phyloP scores from a whole-genome alignment of 2,329 filamentous ascomycete genomes.

The Colletotrichum lindemuthianum region DNA sequence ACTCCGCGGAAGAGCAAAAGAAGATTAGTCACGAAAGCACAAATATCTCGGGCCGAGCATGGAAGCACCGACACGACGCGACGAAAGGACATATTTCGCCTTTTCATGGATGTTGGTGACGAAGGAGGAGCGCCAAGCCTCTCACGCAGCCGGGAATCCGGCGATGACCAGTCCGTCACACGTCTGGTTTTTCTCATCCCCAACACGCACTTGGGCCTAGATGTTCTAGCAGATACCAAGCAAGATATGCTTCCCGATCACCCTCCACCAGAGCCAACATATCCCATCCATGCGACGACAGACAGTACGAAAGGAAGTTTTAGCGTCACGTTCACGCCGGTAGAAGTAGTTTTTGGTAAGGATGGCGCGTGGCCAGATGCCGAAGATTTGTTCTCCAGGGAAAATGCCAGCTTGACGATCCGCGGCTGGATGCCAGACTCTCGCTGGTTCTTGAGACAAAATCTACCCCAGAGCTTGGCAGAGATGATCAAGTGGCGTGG shows the following conservation, averaged over 20 bases:
- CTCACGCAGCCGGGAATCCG: too few relatives aligned
- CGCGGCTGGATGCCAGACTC: slow-evolving; percentile 55
- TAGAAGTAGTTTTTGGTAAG: slow-evolving; percentile 39
- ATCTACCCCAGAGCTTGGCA: slow-evolving; percentile 44
- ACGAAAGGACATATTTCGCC: slow-evolving; percentile 29
- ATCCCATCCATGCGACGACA: neutral
- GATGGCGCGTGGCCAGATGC: slow-evolving; percentile 47
- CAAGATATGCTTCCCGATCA: slow-evolving; percentile 1
- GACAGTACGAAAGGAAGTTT: neutral
- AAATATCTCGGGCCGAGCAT: slow-evolving; percentile 26
- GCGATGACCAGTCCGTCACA: neutral
- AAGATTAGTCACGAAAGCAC: slow-evolving; percentile 29
- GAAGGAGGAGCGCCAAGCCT: too few relatives aligned
- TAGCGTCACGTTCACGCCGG: slow-evolving; percentile 23
- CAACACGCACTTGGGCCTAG: slow-evolving; percentile 51
- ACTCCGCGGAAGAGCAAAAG: slow-evolving; percentile 28
- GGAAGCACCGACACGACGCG: slow-evolving; percentile 22
- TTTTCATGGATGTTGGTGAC: slow-evolving; percentile 24
- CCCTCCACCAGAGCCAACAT: slow-evolving; percentile 14
- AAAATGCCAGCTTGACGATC: slow-evolving; percentile 52
- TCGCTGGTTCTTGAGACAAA: slow-evolving; percentile 47
- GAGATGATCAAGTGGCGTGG: slow-evolving; percentile 45
- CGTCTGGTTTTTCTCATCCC: slow-evolving; percentile 50
- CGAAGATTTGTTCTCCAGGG: slow-evolving; percentile 48
- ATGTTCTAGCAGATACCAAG: slow-evolving; percentile 34